A percentile compares a stretch with the other conserved stretches of the same genome.
Evolutionary conservation across 345 rosid genomes (phyloP).

Genomic region (Gossypium stocksii): DNA sequence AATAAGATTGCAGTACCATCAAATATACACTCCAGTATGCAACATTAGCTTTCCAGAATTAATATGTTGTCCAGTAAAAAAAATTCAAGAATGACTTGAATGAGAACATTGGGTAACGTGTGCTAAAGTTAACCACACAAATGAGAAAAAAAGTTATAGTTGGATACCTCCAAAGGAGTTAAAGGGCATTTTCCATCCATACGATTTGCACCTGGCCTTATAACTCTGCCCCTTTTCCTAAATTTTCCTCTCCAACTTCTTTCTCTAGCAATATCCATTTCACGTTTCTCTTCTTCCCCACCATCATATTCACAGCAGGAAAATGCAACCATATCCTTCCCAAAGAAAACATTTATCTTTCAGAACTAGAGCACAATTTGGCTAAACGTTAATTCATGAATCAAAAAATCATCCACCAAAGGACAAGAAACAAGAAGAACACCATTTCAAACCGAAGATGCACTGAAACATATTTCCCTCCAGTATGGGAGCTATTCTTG

Average conservation of each 20-base stretch:
- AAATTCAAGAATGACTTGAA: neutral
- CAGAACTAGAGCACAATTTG: conserved; percentile 5
- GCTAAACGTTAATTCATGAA: conserved; percentile 3
- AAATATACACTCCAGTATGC: neutral
- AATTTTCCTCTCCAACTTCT: conserved; percentile 97
- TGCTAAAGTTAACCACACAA: neutral
- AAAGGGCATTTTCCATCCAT: conserved; percentile 94
- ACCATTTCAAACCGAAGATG: conserved; percentile 98
- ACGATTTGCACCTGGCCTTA: conserved; percentile 86
- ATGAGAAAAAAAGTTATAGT: neutral
- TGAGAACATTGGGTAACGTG: neutral
- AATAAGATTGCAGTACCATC: neutral
- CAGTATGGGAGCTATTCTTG: conserved; percentile 50
- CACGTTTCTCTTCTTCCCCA: conserved; percentile 79
- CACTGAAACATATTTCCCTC: conserved; percentile 87
- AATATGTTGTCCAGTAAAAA: neutral
- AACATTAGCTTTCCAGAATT: neutral
- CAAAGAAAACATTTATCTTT: conserved; percentile 12
- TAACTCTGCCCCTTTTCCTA: conserved; percentile 80
- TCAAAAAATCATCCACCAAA: conserved; percentile 1
- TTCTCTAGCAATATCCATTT: conserved; percentile 94
- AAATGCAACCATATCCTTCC: conserved; percentile 96
- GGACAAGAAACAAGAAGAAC: conserved; percentile 15
- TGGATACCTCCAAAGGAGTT: conserved; percentile 80
- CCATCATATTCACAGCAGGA: conserved; percentile 97